Percentiles rank a stretch among this genome's conserved stretches.
These are phyloP conservation scores for Lodderomyces theae DNA, from an alignment of 1,139 yeast genomes.

Conservation along the genomic window DNA sequence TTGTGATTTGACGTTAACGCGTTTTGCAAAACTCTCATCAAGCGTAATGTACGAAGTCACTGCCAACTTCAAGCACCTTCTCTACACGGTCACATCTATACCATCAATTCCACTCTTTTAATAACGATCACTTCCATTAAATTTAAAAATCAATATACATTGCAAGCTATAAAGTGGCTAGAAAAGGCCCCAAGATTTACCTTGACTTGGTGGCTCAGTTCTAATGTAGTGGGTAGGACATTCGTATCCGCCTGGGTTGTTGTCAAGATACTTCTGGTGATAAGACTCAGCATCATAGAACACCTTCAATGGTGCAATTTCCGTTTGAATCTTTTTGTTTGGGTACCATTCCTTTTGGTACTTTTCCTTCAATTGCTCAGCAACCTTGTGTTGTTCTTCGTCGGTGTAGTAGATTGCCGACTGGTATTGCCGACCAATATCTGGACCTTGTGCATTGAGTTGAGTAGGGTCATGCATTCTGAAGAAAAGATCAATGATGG, in stretches of 20 bases:
- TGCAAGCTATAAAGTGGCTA: background rate
- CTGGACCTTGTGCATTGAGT: constrained; percentile 73
- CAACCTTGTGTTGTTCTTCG: constrained; percentile 38
- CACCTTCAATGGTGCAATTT: constrained; percentile 60
- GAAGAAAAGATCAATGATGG: constrained; percentile 79
- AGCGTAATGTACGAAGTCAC: too few relatives aligned
- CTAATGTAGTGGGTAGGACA: constrained; percentile 86
- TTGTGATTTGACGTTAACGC: background rate
- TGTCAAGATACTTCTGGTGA: constrained; percentile 77
- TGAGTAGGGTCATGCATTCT: constrained; percentile 77
- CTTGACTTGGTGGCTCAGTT: constrained; percentile 25
- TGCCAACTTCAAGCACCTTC: too few relatives aligned
- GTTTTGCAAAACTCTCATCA: background rate
- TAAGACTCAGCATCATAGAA: constrained; percentile 95
- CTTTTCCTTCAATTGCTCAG: constrained; percentile 27
- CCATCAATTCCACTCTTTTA: too few relatives aligned
- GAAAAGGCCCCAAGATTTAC: background rate
- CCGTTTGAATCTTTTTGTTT: constrained; percentile 50
- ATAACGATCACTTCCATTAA: too few relatives aligned
- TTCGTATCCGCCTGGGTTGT: constrained; percentile 81
- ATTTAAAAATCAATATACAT: background rate
- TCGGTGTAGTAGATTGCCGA: constrained; percentile 67
- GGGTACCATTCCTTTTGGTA: constrained; percentile 45
- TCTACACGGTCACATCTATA: too few relatives aligned
- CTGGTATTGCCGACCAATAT: constrained; percentile 79